Evolutionary conservation across 2,329 filamentous ascomycete genomes (phyloP), one percentile per base, ranked within the genome.

Genomic region (Periconia sp.): DNA sequence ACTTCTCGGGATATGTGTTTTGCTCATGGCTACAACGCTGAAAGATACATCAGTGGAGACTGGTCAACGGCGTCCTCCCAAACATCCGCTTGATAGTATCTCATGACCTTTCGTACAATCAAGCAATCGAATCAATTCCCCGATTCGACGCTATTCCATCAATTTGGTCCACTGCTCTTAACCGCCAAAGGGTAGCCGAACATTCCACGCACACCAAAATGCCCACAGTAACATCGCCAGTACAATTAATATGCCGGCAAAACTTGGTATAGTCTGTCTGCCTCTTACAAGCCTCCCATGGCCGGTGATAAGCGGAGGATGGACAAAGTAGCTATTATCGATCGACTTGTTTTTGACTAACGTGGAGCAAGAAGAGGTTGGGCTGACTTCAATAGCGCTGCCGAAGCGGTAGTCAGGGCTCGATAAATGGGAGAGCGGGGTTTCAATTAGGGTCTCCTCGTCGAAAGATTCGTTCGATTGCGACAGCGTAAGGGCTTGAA

Each of bases 171-270:
- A 27, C 5, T 27, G 8, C 8, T 27, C 23, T 27, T 27, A n/a
- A 37, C 33, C 33, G 5, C 15, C 11, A 14, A 37, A 5, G 33
- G 15, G 13, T n/a, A 23, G 20, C 19, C 9, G 31, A 6, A 33
- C 20, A 17, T 31, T 15, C 23, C 27, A 18, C 10, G 49, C 49
- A 35, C 55, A 58, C 52, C 52, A 50, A n/a, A 54, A 42, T 19
- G 47, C 47, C 56, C 56, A 58, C 31, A 14, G 47, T 49, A 58
- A 41, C 27, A 49, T 44, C 1, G 13, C 47, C 6, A 58, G 9
- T 15, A 58, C 23, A n/a, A 58, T 33, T 50, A 58, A 30, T 8
- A 47, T 27, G 18, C 53, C 56, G 27, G 42, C 43, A 44, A 43
- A 53, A 18, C 9, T 33, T 27, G 56, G 53, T 14, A 58, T 19